Conservation (phyloP, 2,329 filamentous ascomycete species). For the Colletotrichum sp. region DNA sequence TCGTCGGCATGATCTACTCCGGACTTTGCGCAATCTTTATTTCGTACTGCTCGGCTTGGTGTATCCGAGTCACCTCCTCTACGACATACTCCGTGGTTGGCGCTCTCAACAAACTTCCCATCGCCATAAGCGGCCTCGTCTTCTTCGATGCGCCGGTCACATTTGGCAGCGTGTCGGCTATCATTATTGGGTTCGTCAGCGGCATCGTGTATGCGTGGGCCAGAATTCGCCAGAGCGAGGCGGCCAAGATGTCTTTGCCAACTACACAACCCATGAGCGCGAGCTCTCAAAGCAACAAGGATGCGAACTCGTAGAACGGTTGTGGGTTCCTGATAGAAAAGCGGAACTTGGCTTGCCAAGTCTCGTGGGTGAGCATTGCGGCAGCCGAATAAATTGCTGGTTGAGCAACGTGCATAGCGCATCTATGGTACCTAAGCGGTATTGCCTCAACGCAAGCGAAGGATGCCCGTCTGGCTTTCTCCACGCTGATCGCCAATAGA, state of each 20-base stretch:
- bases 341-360: neutral
- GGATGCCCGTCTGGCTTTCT: neutral
- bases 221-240: constrained; percentile 79
- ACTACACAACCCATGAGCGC: constrained; percentile 82
- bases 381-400: neutral
- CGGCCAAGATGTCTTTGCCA: constrained; percentile 69
- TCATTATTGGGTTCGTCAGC: constrained; percentile 87
- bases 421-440: neutral
- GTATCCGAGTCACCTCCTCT: constrained; percentile 94
- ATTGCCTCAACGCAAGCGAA: neutral
- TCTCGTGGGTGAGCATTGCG: neutral
- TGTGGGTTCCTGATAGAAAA: neutral
- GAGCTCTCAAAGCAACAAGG: constrained; percentile 88
- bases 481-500: neutral
- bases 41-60: constrained; percentile 99
- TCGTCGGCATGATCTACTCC: constrained; percentile 91
- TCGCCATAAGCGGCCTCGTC: constrained; percentile 87
- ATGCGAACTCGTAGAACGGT: constrained; percentile 64
- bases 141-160: constrained; percentile 97
- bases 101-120: constrained; percentile 95
- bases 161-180: constrained; percentile 88
- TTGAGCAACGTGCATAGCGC: neutral
- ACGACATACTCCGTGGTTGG: constrained; percentile 99
- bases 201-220: constrained; percentile 90
- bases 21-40: constrained; percentile 95